phyloP scores from a whole-genome alignment of 352 stramenopile species.

The Blastocystis sp. region DNA sequence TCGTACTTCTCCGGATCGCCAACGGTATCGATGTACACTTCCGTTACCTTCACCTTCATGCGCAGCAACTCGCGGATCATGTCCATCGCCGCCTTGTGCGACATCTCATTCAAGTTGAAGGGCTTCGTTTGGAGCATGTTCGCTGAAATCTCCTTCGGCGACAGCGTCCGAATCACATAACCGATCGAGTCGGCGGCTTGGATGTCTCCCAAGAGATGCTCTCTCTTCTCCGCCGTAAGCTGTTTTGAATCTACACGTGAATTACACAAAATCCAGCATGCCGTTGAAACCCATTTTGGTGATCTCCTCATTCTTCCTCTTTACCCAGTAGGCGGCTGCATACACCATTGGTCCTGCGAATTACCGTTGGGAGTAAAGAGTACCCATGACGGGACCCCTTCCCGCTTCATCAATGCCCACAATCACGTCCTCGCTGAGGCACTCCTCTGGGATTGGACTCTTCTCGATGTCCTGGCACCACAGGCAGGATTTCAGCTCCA shows the following conservation, averaged over 20 bases:
- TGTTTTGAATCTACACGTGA: slow-evolving; percentile 63
- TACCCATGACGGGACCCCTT: slow-evolving; percentile 66
- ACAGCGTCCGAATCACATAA: slow-evolving; percentile 65
- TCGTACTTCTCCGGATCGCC: slow-evolving; percentile 65
- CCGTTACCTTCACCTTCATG: slow-evolving; percentile 34
- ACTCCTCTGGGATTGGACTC: slow-evolving; percentile 63
- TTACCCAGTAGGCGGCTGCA: slow-evolving; percentile 62
- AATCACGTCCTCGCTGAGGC: slow-evolving; percentile 63
- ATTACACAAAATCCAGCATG: neutral
- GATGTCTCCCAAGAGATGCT: slow-evolving; percentile 5
- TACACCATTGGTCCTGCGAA: slow-evolving; percentile 66
- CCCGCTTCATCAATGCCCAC: slow-evolving; percentile 69
- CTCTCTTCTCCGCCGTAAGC: slow-evolving; percentile 30
- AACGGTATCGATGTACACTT: slow-evolving; percentile 68
- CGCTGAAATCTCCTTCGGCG: slow-evolving; percentile 63
- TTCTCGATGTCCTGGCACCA: slow-evolving; percentile 46
- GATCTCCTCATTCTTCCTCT: slow-evolving; percentile 68
- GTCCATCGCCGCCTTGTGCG: slow-evolving; percentile 58
- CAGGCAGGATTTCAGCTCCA: slow-evolving; percentile 43
- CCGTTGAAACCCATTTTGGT: slow-evolving; percentile 60
- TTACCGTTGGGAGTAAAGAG: neutral
- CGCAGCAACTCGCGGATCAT: slow-evolving; percentile 57
- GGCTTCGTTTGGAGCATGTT: slow-evolving; percentile 69
- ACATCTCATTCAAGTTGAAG: slow-evolving; percentile 69
- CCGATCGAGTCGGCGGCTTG: slow-evolving; percentile 42